Evolutionary conservation across 2,329 filamentous ascomycete species (phyloP), one percentile per base, ranked within the genome.

Genomic region (Botrytis byssoidea): DNA sequence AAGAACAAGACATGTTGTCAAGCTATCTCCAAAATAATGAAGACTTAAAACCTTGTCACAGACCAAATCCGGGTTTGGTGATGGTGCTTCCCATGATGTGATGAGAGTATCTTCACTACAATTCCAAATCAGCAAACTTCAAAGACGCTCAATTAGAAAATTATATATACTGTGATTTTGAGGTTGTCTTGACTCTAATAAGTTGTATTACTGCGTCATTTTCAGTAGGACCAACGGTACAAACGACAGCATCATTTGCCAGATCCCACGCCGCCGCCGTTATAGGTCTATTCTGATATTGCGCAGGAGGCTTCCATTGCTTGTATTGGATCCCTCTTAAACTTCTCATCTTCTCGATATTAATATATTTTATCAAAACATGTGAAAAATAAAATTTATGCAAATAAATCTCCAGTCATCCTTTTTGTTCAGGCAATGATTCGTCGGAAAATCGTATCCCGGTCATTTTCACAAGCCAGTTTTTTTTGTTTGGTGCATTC

Each of bases 11-110:
- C 93, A 97, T 81, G 91, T 90, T 70, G 90, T 93, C 71, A 89
- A 85, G 40, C 88, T 92, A 81, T 97, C 95, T 60, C 91, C 89
- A 81, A 98, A 95, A 83, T 96, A 92, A 82, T 98, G 94, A 73
- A 98, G 84, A 79, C 87, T 90, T 72, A 97, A 83, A 74, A 98
- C 87, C 76, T 87, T 87, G 83, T 99, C 96, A 79, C 90, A 89
- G 70, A 86, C 82, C 77, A 97, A 84, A 79, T 94, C 90, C 74
- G 94, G 93, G 74, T 90, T 89, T 71, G 94, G 93, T 80, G 91
- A 94, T 72, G 91, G 92, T 29, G 93, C 93, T 84, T 97, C 93
- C 96, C 96, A 99, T 57, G 92, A 93, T 73, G 94, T 92, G 79
- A 98, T 82, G 55, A 79, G 72, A 73, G 76, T 81, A 79, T 80